Base-by-base conservation (phyloP, 768 basidiomycete species). In the Postia placenta region DNA sequence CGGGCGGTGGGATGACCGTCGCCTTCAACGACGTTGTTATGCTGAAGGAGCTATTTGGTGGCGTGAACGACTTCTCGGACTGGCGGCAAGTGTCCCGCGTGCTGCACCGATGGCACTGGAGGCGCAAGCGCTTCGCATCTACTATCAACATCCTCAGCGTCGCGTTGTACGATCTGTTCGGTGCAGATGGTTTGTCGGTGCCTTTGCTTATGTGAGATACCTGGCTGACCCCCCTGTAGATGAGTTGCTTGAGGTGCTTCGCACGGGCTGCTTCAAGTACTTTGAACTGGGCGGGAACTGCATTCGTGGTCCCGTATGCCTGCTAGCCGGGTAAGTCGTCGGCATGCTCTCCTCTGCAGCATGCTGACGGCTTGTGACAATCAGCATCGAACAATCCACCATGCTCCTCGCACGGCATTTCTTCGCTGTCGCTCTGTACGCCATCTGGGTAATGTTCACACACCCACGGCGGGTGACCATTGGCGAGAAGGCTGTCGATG, bases 1-100 rank as follows among this genome's bases (percentile, higher is more conserved):
- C 96, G 0, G 96, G 96, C 4, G 92, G 93, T 11, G 96, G 96
- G 4, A 99, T 99, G 96, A 94, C 93, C 0, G 95, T 97, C 33
- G 93, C 92, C 2, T 71, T 98, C 41, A 76, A 82, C 60, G 96
- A 98, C 56, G 86, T 87, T 4, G 85, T 92, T 12, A 56, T 88
- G 26, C 74, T 98, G 12, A 67, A 81, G 27, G 68, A 79, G 14
- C 69, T 90, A 50, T 70, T 96, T 0, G 69, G 68, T 1, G 56
- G 71, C 22, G 65, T 84, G 30, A 56, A 60, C 20, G 60, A 68
- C 51, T 64, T 69, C 41, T 59, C 64, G 7, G 69, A 84, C 56
- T 84, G 81, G 81, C 62, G 67, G 11, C 64, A 70, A 33, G 59
- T 89, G 17, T 69, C 73, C 24, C 63, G 60, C 7, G 60, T 78